Conservation (phyloP, 148 eudicot genomes). For the Rhododendron ovatum region DNA sequence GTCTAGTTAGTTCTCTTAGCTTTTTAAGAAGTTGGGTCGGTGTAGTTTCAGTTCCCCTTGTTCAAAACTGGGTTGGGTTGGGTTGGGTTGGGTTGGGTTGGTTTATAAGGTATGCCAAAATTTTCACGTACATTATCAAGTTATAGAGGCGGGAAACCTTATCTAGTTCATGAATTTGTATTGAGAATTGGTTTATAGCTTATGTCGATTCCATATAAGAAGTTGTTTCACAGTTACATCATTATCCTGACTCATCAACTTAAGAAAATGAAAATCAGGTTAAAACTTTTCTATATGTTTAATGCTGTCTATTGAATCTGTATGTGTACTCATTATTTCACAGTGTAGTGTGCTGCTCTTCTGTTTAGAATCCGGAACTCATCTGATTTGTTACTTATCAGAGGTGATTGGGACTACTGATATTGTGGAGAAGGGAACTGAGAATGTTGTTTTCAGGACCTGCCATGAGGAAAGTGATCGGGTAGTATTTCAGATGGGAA, state of each 20-base stretch:
- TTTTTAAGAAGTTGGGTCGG: background rate
- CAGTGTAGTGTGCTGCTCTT: background rate
- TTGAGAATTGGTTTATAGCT: background rate
- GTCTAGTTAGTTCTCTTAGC: background rate
- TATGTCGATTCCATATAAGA: background rate
- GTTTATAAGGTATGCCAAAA: background rate
- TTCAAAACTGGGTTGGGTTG: background rate
- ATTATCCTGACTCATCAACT: background rate
- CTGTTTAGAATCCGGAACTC: slow-evolving; percentile 3
- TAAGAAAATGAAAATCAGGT: background rate
- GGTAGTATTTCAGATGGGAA: slow-evolving; percentile 85
- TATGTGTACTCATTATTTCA: background rate
- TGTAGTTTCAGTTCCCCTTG: background rate
- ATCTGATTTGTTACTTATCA: slow-evolving; percentile 19
- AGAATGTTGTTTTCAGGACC: slow-evolving; percentile 68
- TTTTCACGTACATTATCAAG: background rate
- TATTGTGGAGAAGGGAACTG: slow-evolving; percentile 71
- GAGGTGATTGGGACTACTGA: slow-evolving; percentile 64
- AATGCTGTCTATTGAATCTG: background rate
- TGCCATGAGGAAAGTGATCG: slow-evolving; percentile 61
- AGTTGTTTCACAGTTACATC: background rate
- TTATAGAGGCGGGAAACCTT: background rate
- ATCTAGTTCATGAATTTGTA: background rate
- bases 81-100: background rate
- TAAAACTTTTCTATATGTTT: background rate